Evolutionary conservation across 257 asterid genomes (phyloP), one percentile per base, ranked within the genome.

Genomic region (Nyctanthes arbortristis): DNA sequence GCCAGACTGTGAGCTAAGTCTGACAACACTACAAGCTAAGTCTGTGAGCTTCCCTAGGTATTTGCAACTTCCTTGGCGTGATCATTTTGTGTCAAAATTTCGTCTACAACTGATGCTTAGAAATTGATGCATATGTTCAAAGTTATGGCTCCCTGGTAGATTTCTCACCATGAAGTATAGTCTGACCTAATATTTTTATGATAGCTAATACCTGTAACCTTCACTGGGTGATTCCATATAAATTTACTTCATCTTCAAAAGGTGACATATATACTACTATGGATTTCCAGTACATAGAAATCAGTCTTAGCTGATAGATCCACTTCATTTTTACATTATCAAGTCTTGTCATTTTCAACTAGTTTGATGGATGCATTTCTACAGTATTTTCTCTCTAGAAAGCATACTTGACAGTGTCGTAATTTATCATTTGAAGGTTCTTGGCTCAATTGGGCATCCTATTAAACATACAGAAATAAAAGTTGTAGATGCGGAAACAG

Each of bases 381-480:
- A 31, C n/a, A 6, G 4, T 65, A 31, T 61, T 4, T 55, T 61
- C 68, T 76, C 67, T 76, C 29, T 71, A 2, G 61, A 27, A 34
- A 71, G 29, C 67, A 49, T 64, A 65, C 56, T 45, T 86, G 76
- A 71, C 67, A 45, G 10, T 40, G 16, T 77, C 57, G 47, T 63
- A 32, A 68, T 60, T 73, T 80, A 64, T 76, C 68, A 58, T 73
- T 75, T 85, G 73, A 79, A 90, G 99, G 96, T 87, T 75, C 90
- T 91, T 70, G 97, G 97, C 64, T 94, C 97, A 24, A 49, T 91
- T 71, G 99, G 99, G 10, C 95, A 54, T 77, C 93, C 99, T 59
- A 71, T 94, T 66, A 79, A 63, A 28, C 77, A 84, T 32, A 87
- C 96, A 32, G 96, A 93, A 76, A 84, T 93, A 36, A 78, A 84